Conservation (phyloP, 805 yeast species). For the Candida wancherniae region DNA sequence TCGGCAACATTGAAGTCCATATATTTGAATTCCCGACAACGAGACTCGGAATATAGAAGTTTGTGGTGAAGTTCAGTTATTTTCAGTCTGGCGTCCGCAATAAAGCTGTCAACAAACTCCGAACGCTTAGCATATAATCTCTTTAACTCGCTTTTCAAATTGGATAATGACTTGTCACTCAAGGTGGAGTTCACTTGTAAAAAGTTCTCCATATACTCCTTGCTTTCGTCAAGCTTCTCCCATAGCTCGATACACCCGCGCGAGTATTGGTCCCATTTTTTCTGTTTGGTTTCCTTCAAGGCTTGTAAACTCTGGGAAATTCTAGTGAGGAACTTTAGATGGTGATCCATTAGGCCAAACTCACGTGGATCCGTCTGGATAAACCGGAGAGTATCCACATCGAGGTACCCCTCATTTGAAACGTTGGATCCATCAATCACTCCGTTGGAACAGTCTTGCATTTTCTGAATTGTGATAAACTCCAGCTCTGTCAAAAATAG, state of each 20-base stretch:
- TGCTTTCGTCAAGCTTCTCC: conserved; percentile 50
- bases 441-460: conserved; percentile 12
- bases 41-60: conserved; percentile 53
- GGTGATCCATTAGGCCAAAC: conserved; percentile 36
- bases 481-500: conserved; percentile 33
- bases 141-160: conserved; percentile 51
- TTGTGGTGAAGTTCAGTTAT: conserved; percentile 60
- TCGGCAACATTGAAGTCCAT: conserved; percentile 30
- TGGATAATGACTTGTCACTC: conserved; percentile 42
- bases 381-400: conserved; percentile 33
- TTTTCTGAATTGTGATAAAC: conserved; percentile 29
- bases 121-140: conserved; percentile 58
- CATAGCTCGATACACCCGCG: conserved; percentile 48
- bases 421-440: conserved; percentile 6
- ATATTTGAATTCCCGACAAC: conserved; percentile 45
- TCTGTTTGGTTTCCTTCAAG: conserved; percentile 32
- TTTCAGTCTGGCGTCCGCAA: conserved; percentile 53
- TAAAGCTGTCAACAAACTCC: conserved; percentile 62
- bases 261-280: conserved; percentile 31
- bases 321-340: conserved; percentile 27
- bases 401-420: conserved; percentile 31
- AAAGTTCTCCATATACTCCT: conserved; percentile 38
- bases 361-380: conserved; percentile 34
- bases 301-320: conserved; percentile 28
- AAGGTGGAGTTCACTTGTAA: conserved; percentile 43